Base-by-base conservation (phyloP, 768 basidiomycete genomes). In the Pleurotus djamor region DNA sequence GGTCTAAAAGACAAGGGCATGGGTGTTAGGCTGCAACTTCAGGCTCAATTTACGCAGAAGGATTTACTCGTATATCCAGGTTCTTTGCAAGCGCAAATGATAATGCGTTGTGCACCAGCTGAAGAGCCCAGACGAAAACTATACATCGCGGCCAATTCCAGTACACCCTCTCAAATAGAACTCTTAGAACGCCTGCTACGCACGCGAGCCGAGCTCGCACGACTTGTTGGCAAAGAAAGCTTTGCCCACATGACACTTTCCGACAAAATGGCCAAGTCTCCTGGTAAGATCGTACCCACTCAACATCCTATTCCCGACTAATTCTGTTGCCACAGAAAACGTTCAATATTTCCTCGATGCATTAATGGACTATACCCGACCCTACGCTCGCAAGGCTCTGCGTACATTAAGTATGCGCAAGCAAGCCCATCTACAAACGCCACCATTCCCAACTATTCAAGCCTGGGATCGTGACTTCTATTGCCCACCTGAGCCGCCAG, bases 381-480 rank as follows among this genome's bases (percentile, higher is more conserved):
- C 93, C 1, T 83, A 86, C 63, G 95, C 96, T 9, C 77, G 83
- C 54, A 77, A 77, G 33, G 96, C 96, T 47, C 74, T 98, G 38
- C 80, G 80, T 41, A 79, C 86, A 48, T 79, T 85, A 59, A 85
- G 80, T 70, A 75, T 72, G 64, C 85, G 82, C 63, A 98, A 98
- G 76, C 88, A 92, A 69, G 78, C 77, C 7, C 88, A 91, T 65
- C 83, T 94, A 33, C 73, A 77, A 17, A 78, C 85, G 1, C 74
- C 79, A 0, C 73, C 79, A 17, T 74, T 83, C 48, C 90, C 90
- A 45, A 75, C 76, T 21, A 84, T 98, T 52, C 84, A 96, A 63
- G 88, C 94, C n/a, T 99, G 97, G 97, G 97, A 98, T 73, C 83
- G 95, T 64, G 96, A 98, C 64, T 96, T 88, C 69, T 98, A 94